Percentiles rank a stretch among this genome's conserved stretches.
Conservation (phyloP, 257 asterid genomes). For the Anisodus tanguticus region DNA sequence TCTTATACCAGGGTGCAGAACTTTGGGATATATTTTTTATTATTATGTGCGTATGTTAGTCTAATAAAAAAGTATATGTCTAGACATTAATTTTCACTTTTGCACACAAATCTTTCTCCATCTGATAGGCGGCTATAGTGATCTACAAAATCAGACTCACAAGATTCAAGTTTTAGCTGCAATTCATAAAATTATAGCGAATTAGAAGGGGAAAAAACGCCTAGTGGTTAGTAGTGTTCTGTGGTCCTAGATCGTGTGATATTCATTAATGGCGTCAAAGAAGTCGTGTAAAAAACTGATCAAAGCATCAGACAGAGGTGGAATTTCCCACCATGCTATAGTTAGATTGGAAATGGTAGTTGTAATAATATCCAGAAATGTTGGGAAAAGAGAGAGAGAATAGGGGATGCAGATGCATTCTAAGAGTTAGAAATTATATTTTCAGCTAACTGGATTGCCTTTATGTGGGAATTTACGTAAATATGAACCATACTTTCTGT, state of each 20-base stretch:
- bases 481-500: not conserved
- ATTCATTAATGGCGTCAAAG: not conserved
- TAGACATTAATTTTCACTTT: not conserved
- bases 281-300: not conserved
- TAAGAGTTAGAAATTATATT: not conserved
- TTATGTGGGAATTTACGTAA: not conserved
- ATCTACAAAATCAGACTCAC: not conserved
- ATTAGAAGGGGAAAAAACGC: not conserved
- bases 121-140: not conserved
- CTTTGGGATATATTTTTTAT: not conserved
- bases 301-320: not conserved
- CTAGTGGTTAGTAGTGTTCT: not conserved
- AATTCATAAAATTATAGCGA: not conserved
- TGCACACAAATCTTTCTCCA: not conserved
- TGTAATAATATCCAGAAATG: not conserved
- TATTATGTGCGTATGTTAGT: not conserved
- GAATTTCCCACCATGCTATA: not conserved
- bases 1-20: not conserved
- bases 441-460: not conserved
- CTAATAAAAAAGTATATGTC: not conserved
- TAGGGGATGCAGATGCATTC: not conserved
- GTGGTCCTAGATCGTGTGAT: not conserved
- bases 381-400: not conserved
- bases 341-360: conserved; percentile 11
- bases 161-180: not conserved